Base-by-base conservation (phyloP, 192 early-diverging fungal genomes). In the Coemansia sp. region DNA sequence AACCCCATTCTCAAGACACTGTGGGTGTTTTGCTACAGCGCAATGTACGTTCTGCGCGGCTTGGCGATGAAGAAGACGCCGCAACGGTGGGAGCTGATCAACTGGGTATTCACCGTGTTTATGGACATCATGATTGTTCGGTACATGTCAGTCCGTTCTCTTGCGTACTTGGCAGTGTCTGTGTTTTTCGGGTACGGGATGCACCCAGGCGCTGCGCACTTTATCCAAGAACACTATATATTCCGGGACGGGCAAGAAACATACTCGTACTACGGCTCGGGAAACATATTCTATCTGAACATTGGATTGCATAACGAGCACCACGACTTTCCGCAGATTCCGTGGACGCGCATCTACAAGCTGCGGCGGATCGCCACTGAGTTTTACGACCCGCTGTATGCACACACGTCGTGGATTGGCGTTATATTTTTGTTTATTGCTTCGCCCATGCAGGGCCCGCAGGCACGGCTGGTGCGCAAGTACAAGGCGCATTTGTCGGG, bases 301-400 rank as follows among this genome's bases (percentile, higher is more conserved):
- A 91, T 96, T 67, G 96, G 96, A 42, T 93, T 93, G 75, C 96
- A 98, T 82, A 96, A 93, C 74, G 96, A 98, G 84, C 96, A 98
- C 86, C 94, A 98, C 81, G 96, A 98, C 76, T 97, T 96, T 82
- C 88, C 83, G 42, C 75, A 85, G 62, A 85, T 96, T 54, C 90
- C 94, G 28, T 95, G 94, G 90, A 87, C 90, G 21, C 85, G 87
- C 64, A 85, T 98, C 25, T 94, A 93, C n/a, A 80, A 84, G 22
- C 70, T 96, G 59, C 84, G 88, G 23, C 82, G 84, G 21, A 83
- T 93, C 28, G 96, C 96, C 9, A 83, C 88, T 34, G 93, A 96
- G 75, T 96, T 90, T 71, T 98, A 98, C 82, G 89, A 98, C 65
- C 81, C 82, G 47, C 70, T 96, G 44, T 79, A 86, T 6, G 88